A percentile compares a stretch with the other conserved stretches of the same genome.
phyloP scores from a whole-genome alignment of 495 filamentous ascomycete genomes.

The Mytilinidion resinicola region DNA sequence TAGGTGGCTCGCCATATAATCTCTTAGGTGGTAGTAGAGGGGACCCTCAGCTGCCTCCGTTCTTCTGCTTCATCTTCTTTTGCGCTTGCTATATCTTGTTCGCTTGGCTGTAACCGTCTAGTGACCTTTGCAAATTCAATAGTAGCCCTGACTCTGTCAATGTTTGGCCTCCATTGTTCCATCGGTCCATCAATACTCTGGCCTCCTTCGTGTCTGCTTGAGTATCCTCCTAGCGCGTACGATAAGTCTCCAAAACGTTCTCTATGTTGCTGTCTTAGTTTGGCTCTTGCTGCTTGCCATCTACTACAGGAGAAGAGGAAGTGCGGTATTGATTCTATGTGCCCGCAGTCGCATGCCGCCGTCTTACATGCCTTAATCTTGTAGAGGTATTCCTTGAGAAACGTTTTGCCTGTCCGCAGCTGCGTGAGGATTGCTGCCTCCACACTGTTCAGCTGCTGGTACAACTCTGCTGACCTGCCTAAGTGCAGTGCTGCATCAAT shows the following conservation, averaged over 20 bases:
- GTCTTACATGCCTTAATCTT: constrained; percentile 20
- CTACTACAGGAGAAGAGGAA: neutral
- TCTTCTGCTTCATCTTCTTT: too few relatives aligned
- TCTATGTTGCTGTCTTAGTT: neutral
- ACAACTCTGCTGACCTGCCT: constrained; percentile 17
- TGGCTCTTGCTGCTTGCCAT: neutral
- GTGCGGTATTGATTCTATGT: constrained; percentile 11
- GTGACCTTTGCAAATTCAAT: too few relatives aligned
- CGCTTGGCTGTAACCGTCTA: too few relatives aligned
- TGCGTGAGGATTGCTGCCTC: too few relatives aligned
- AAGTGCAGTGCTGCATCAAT: constrained; percentile 23
- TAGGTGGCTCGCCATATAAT: too few relatives aligned
- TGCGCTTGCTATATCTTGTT: too few relatives aligned
- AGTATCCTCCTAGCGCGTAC: neutral
- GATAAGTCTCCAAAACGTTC: neutral
- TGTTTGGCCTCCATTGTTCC: too few relatives aligned
- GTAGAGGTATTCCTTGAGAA: constrained; percentile 19
- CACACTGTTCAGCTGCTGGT: constrained; percentile 17
- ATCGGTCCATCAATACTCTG: neutral
- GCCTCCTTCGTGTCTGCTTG: neutral
- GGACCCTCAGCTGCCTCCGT: too few relatives aligned
- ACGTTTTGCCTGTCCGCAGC: too few relatives aligned
- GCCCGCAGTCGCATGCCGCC: constrained; percentile 16
- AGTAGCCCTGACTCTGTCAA: too few relatives aligned
- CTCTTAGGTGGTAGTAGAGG: too few relatives aligned